Evolutionary conservation across 2,329 filamentous ascomycete species (phyloP).

Genomic region (Sclerotiophoma versabilis): DNA sequence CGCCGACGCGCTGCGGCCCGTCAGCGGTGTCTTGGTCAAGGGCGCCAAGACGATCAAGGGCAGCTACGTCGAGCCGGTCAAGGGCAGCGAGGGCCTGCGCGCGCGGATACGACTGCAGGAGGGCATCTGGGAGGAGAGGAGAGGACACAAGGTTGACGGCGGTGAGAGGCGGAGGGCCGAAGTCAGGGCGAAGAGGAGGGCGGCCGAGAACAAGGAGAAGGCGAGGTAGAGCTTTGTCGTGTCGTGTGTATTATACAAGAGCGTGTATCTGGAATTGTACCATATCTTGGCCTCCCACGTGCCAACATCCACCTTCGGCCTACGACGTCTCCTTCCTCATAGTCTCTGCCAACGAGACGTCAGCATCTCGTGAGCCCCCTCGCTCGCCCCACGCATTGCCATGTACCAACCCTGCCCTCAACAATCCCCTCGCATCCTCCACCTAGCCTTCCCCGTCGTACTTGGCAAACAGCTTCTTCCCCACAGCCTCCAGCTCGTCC

Average conservation of each 20-base stretch:
- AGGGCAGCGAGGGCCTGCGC: constrained; percentile 64
- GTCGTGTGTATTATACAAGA: constrained; percentile 5
- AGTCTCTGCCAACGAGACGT: too few species aligned
- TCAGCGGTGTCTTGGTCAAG: constrained; percentile 71
- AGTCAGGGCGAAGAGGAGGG: constrained; percentile 84
- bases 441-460: constrained; percentile 21
- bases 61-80: constrained; percentile 73
- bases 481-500: constrained; percentile 27
- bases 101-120: constrained; percentile 76
- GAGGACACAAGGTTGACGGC: constrained; percentile 92
- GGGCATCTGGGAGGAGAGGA: constrained; percentile 90
- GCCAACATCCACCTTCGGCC: not conserved
- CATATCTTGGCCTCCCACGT: not conserved
- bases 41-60: constrained; percentile 75
- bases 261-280: not conserved
- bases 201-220: constrained; percentile 77
- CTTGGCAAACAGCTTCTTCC: constrained; percentile 25
- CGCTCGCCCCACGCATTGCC: too few species aligned
- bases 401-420: too few species aligned
- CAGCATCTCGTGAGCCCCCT: too few species aligned
- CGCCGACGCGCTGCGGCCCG: constrained; percentile 58
- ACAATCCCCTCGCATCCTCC: too few species aligned
- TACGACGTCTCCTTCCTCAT: not conserved
- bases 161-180: constrained; percentile 90
- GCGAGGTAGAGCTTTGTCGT: constrained; percentile 46